Base-by-base conservation (phyloP, 2,329 filamentous ascomycete genomes). In the Pseudogymnoascus sp. region DNA sequence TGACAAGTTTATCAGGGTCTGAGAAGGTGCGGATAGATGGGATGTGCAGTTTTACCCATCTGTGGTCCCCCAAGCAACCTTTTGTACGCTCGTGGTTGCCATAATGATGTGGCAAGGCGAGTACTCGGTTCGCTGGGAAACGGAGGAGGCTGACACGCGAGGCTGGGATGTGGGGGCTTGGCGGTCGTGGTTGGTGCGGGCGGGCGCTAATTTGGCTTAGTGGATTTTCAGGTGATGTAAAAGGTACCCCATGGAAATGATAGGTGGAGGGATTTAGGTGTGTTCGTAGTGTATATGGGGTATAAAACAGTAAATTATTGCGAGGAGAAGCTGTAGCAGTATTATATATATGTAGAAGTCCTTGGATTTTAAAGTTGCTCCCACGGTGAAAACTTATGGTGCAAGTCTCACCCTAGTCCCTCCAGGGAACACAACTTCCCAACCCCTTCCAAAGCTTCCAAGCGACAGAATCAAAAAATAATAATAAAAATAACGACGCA, bases 81-180 rank as follows among this genome's bases (percentile, higher is more conserved):
- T 57, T 57, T 57, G 48, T 57, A 57, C 48, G 48, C 4, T 10
- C n/a, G 11, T 31, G 48, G 48, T 57, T 57, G 48, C 48, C 28
- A 34, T 57, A 57, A 57, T 57, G 48, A 57, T 57, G 48, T 57
- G 48, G 48, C 48, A 57, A n/a, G 48, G 48, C 48, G 48, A 51
- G 16, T 1, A 25, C 48, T 57, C 48, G 48, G 48, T 57, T 57
- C 48, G 48, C 48, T 57, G n/a, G 48, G 48, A 57, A 57, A 57
- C 48, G 48, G 48, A 19, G 48, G 48, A 57, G 48, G 48, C 48
- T 57, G 48, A 57, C 48, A 57, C 48, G 48, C 48, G 48, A 57
- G 48, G 48, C 48, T 57, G 48, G 48, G 48, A 57, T 57, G 48
- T 57, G 48, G 48, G 48, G 48, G 14, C 23, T 11, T 16, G 14